Evolutionary conservation across 805 yeast species (phyloP).

Genomic region (Suhomyces sp.): DNA sequence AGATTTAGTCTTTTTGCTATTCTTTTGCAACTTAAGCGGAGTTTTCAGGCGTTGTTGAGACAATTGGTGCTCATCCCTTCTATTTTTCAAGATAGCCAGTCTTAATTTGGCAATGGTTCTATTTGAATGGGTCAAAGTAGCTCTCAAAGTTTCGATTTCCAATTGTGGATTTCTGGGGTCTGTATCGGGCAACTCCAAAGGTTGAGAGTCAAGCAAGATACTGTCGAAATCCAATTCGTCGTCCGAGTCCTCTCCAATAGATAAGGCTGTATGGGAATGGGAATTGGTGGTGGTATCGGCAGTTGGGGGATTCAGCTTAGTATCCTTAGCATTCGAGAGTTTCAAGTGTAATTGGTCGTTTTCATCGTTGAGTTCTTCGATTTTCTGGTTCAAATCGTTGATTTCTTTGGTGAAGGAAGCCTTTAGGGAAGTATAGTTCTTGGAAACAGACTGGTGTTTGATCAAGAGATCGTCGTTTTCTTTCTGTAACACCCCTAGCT

Average conservation of each 20-base stretch:
- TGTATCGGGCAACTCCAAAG: constrained; percentile 19
- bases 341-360: constrained; percentile 55
- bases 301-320: constrained; percentile 9
- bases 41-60: constrained; percentile 14
- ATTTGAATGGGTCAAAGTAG: constrained; percentile 64
- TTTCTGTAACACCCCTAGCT: constrained; percentile 31
- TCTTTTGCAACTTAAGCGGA: constrained; percentile 10
- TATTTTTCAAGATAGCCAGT: constrained; percentile 44
- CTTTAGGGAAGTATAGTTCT: constrained; percentile 37
- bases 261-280: constrained; percentile 8
- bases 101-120: constrained; percentile 60
- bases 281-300: background rate
- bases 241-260: constrained; percentile 33
- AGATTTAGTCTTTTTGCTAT: constrained; percentile 14
- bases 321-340: constrained; percentile 14
- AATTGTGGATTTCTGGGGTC: constrained; percentile 45
- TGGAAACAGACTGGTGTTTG: constrained; percentile 39
- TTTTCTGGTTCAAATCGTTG: constrained; percentile 46
- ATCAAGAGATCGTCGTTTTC: constrained; percentile 48
- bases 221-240: constrained; percentile 32
- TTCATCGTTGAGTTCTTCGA: constrained; percentile 64
- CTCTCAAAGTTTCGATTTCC: constrained; percentile 63
- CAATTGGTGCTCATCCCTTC: constrained; percentile 31
- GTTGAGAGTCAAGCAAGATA: constrained; percentile 27
- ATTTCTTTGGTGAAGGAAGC: constrained; percentile 39